phyloP scores from a whole-genome alignment of 148 eudicot species.

The Vaccinium corymbosum region DNA sequence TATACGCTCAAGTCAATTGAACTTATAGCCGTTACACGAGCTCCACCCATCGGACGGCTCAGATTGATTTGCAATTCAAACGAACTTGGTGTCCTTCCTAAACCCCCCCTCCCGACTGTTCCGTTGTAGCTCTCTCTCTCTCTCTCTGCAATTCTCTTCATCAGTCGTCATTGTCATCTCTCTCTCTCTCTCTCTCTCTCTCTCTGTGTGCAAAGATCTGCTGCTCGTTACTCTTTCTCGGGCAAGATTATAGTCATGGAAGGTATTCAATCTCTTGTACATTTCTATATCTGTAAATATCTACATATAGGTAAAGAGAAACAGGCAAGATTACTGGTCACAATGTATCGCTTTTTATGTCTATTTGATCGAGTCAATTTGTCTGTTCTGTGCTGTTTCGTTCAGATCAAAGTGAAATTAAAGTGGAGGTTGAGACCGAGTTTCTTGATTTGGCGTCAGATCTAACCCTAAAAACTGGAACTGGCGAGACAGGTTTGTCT shows the following conservation, averaged over 20 bases:
- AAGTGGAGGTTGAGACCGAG: neutral
- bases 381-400: neutral
- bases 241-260: constrained; percentile 26
- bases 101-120: constrained; percentile 26
- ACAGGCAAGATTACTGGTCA: neutral
- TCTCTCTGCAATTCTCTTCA: neutral
- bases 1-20: constrained; percentile 10
- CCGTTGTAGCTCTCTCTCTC: neutral
- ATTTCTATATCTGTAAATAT: neutral
- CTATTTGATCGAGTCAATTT: neutral
- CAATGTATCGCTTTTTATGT: neutral
- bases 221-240: neutral
- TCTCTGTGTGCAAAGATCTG: constrained; percentile 6
- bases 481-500: neutral
- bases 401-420: constrained; percentile 17
- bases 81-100: constrained; percentile 11
- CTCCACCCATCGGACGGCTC: constrained; percentile 24
- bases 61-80: constrained; percentile 26
- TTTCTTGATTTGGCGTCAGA: neutral
- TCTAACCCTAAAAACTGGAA: neutral
- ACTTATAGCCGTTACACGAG: constrained; percentile 34
- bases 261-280: constrained; percentile 24
- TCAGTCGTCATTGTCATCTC: too few species aligned
- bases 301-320: neutral
- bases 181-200: constrained; percentile 9